Conservation (phyloP, 108 stramenopile genomes). For the Skeletonema costatum region DNA sequence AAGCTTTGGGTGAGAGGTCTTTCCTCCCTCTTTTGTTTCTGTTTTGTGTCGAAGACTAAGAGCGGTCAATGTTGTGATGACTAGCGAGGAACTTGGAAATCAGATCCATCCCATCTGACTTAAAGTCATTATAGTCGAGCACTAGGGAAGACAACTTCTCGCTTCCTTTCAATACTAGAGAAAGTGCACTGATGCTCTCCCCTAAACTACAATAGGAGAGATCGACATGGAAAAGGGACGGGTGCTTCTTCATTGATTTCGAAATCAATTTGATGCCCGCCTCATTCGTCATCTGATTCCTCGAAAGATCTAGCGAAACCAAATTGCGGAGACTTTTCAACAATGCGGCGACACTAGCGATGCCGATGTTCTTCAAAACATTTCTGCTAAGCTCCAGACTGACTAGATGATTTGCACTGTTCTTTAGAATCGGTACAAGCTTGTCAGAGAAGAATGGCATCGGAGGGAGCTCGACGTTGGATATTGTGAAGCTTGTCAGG, state of each 20-base stretch:
- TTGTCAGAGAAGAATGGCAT: slow-evolving; percentile 7
- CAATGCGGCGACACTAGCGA: neutral
- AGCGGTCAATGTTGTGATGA: neutral
- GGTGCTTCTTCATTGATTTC: neutral
- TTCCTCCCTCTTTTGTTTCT: no score
- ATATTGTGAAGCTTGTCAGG: neutral
- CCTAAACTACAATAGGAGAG: neutral
- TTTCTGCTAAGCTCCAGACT: neutral
- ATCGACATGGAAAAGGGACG: neutral
- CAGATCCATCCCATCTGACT: neutral
- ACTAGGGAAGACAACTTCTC: neutral
- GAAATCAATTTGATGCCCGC: neutral
- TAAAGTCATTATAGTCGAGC: neutral
- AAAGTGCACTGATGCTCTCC: neutral
- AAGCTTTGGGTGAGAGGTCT: no score
- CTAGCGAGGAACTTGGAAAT: slow-evolving; percentile 5
- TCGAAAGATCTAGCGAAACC: neutral
- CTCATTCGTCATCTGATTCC: neutral
- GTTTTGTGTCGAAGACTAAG: neutral
- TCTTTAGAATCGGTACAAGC: neutral
- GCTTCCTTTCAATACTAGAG: neutral
- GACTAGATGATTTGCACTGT: neutral
- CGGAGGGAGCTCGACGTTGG: neutral
- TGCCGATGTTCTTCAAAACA: neutral
- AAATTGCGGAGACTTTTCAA: neutral